Conservation (phyloP, 192 early-diverging fungal species). For the Coemansia sp. region DNA sequence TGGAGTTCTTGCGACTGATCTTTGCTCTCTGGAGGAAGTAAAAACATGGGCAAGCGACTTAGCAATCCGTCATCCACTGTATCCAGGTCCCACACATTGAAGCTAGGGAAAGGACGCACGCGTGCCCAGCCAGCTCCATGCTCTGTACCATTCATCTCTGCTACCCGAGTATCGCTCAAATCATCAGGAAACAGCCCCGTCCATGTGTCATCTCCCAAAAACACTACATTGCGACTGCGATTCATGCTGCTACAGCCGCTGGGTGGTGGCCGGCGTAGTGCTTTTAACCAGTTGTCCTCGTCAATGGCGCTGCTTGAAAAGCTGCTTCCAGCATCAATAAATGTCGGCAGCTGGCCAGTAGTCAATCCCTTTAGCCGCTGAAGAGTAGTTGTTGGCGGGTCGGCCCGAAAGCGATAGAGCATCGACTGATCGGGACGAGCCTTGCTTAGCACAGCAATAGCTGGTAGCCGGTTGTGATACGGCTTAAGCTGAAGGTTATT, state of each 20-base stretch:
- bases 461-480: conserved; percentile 43
- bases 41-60: conserved; percentile 55
- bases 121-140: conserved; percentile 52
- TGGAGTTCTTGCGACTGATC: conserved; percentile 2
- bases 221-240: conserved; percentile 58
- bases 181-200: conserved; percentile 74
- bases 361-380: conserved; percentile 79
- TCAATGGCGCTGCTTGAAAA: conserved; percentile 75
- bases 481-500: conserved; percentile 13
- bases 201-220: conserved; percentile 98
- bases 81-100: conserved; percentile 86
- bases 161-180: conserved; percentile 42
- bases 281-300: conserved; percentile 76
- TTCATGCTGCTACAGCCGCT: conserved; percentile 1
- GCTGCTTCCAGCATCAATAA: conserved; percentile 77
- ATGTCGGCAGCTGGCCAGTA: conserved; percentile 77
- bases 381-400: conserved; percentile 77
- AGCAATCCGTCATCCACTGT: conserved; percentile 88
- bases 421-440: conserved; percentile 57
- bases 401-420: conserved; percentile 70
- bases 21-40: conserved; percentile 25
- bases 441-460: conserved; percentile 52
- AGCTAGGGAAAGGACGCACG: conserved; percentile 65
- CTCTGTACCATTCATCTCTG: conserved; percentile 16
- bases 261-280: conserved; percentile 43